Evolutionary conservation across 2,329 filamentous ascomycete species (phyloP).

Genomic region (Claviceps cyperi): DNA sequence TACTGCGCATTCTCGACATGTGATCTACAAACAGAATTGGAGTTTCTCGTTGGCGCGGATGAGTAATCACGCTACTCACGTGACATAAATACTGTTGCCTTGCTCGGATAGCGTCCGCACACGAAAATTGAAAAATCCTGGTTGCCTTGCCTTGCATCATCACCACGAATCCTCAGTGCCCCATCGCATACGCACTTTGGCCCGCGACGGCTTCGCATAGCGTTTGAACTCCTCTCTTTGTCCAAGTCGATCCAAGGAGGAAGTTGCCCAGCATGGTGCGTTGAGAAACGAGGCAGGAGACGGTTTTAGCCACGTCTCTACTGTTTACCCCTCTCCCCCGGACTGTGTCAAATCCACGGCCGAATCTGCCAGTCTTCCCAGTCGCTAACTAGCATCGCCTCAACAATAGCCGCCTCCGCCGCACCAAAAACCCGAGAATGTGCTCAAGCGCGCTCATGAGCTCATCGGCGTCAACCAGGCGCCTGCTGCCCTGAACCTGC

Average conservation of each 20-base stretch:
- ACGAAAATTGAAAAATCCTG: conserved; percentile 32
- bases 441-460: conserved; percentile 95
- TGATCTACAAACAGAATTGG: too few species aligned
- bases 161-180: conserved; percentile 24
- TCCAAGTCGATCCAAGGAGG: conserved; percentile 27
- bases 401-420: conserved; percentile 69
- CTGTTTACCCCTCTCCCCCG: conserved; percentile 10
- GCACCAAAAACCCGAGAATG: conserved; percentile 97
- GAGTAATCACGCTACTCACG: conserved; percentile 19
- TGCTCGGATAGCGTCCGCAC: conserved; percentile 29
- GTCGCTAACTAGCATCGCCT: neutral
- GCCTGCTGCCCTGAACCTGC: conserved; percentile 78
- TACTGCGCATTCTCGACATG: too few species aligned
- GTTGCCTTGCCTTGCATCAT: conserved; percentile 20
- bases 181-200: conserved; percentile 20
- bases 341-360: conserved; percentile 10
- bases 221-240: conserved; percentile 22
- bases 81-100: conserved; percentile 14
- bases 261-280: conserved; percentile 39
- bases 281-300: conserved; percentile 5
- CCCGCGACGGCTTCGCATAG: conserved; percentile 25
- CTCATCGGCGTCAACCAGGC: conserved; percentile 95
- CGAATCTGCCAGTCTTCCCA: neutral
- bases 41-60: conserved; percentile 6
- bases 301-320: conserved; percentile 10